Evolutionary conservation across 208 protist species (phyloP), one percentile per base, ranked within the genome.

Genomic region (Angomonas ambiguus): DNA sequence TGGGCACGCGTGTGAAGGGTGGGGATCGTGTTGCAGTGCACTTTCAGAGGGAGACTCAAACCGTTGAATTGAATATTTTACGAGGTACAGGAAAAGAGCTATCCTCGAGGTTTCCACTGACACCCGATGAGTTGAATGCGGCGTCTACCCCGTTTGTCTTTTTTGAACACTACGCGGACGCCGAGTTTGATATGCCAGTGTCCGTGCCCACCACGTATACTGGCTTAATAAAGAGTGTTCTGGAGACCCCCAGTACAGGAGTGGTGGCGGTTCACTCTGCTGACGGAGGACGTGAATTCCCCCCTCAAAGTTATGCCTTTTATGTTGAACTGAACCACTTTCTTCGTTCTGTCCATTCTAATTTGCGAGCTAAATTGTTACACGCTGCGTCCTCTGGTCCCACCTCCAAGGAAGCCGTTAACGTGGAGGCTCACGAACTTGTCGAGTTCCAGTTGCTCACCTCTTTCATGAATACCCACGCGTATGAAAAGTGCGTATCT

Each of bases 261-360:
- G n/a, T n/a, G n/a, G n/a, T n/a, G n/a, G n/a, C n/a, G n/a, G n/a
- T n/a, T n/a, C n/a, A n/a, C n/a, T n/a, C n/a, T n/a, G n/a, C n/a
- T n/a, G n/a, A n/a, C 35, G 35, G 13, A 5, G 8, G 8, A 5
- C 5, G 35, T 25, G 65, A 51, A 25, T 67, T 76, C n/a, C 45
- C 62, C 32, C 56, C 80, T 3, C 77, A 87, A 57, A 74, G 66
- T 1, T 72, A 76, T 59, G 71, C 76, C 56, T 95, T 95, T 67
- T 95, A 93, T 71, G 77, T 71, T 10, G 90, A 95, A 74, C 71
- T 95, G 28, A 87, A 89, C 53, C 51, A 82, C 28, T 95, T 93
- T 64, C 62, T 72, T 41, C 76, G 93, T 66, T 65, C 83, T 3
- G 48, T 87, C 13, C 41, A 25, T 24, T 34, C 34, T 33, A 64